Evolutionary conservation across 2,329 filamentous ascomycete genomes (phyloP), one percentile per base, ranked within the genome.

Genomic region (Calonectria henricotiae): DNA sequence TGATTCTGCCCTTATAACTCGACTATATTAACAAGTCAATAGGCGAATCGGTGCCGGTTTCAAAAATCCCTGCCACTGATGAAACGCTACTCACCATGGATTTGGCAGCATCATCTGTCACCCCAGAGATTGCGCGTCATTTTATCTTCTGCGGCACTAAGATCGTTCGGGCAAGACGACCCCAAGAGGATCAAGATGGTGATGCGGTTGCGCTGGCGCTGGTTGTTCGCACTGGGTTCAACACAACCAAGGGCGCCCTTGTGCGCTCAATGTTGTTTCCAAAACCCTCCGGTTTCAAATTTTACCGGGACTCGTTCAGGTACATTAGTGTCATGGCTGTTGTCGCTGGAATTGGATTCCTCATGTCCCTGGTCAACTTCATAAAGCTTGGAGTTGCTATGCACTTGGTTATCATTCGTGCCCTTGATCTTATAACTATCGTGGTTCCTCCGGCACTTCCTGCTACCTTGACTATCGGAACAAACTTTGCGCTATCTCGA

Each of bases 181-280:
- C 96, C 1, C 95, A 98, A 77, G 94, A 97, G 75, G 93, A 93
- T 71, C 89, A 92, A 68, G 93, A 93, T 46, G 94, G 96, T 63
- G 95, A 98, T 82, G 96, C 94, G 51, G 95, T 96, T 68, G 96
- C 94, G 1, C 86, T 99, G 41, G 96, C 96, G 13, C 92, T 99
- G 83, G 95, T 98, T 17, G 92, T 98, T 32, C 90, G 96, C 72
- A 99, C 95, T 2, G 96, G 96, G 1, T 99, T 99, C 83, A 97
- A 97, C 80, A 99, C 96, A 0, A 99, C 96, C 1, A 99, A 99
- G 81, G 96, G 96, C 27, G 94, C 96, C 11, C 86, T 99, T 20
- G 95, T 99, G 69, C 93, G 96, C 27, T 98, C 96, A 0, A 99
- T 99, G 96, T 89, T 99, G 43, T 99, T 99, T 80, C 97, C 96